These are phyloP conservation scores for Lactarius quietus DNA, from an alignment of 768 basidiomycete genomes.

Conservation along the genomic window DNA sequence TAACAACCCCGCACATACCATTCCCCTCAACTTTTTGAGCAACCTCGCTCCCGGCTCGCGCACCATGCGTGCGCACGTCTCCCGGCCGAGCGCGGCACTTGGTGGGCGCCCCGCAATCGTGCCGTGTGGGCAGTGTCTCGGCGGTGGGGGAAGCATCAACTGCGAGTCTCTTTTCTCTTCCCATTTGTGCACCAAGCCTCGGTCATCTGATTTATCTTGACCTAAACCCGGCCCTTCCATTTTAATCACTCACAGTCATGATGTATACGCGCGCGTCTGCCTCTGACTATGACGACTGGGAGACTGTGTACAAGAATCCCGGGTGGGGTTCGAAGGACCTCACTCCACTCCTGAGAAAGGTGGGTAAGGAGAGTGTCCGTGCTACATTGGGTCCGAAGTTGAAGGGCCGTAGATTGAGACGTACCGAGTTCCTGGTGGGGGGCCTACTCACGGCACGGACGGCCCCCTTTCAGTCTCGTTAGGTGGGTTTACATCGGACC, in stretches of 20 bases:
- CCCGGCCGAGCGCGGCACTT: constrained; percentile 40
- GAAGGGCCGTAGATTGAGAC: constrained; percentile 35
- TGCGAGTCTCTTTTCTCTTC: constrained; percentile 34
- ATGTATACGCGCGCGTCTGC: constrained; percentile 56
- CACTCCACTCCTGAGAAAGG: constrained; percentile 58
- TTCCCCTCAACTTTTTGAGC: constrained; percentile 49
- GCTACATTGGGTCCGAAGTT: not conserved
- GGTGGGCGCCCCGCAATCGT: constrained; percentile 44
- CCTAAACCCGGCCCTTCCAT: not conserved
- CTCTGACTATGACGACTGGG: constrained; percentile 50
- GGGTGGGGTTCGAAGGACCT: constrained; percentile 59
- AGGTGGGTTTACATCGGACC: constrained; percentile 29
- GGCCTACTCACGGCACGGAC: constrained; percentile 41
- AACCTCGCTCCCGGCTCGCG: constrained; percentile 40
- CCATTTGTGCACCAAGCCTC: not conserved
- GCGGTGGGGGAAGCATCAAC: constrained; percentile 61
- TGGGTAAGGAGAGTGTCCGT: constrained; percentile 19
- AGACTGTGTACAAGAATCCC: constrained; percentile 41
- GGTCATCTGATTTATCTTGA: not conserved
- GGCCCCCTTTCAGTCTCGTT: constrained; percentile 42
- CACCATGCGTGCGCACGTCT: constrained; percentile 42
- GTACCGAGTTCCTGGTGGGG: constrained; percentile 33
- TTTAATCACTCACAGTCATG: constrained; percentile 30
- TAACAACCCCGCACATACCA: constrained; percentile 44
- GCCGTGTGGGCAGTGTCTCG: constrained; percentile 47